Evolutionary conservation across 208 protist species (phyloP).

Genomic region (Acanthamoeba culbertsoni): DNA sequence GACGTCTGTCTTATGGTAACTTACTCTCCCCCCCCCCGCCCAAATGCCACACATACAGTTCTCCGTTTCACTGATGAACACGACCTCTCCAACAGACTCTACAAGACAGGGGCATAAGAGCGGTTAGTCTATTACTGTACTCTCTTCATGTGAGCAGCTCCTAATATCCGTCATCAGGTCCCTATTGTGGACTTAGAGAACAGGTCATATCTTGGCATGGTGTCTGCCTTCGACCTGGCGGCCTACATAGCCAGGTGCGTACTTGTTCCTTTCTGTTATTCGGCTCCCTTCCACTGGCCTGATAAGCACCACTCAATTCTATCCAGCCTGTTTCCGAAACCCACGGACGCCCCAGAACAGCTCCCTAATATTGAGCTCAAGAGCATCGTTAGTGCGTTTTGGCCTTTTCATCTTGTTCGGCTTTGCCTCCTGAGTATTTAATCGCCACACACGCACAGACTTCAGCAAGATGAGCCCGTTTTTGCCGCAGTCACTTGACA

Average conservation of each 20-base stretch:
- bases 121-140: not conserved
- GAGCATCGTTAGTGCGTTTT: constrained; percentile 32
- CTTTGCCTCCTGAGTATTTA: too few species aligned
- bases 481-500: constrained; percentile 9
- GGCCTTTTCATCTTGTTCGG: not conserved
- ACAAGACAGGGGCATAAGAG: not conserved
- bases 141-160: not conserved
- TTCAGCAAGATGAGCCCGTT: constrained; percentile 45
- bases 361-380: constrained; percentile 20
- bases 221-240: constrained; percentile 7
- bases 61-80: not conserved
- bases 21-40: not conserved
- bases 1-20: not conserved
- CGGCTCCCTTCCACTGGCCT: not conserved
- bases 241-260: constrained; percentile 21
- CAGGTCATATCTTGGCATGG: constrained; percentile 14
- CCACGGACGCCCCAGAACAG: not conserved
- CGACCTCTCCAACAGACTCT: not conserved
- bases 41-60: not conserved
- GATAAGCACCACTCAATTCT: not conserved
- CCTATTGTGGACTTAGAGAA: not conserved
- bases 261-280: not conserved
- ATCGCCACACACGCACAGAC: too few species aligned
- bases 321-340: constrained; percentile 24
- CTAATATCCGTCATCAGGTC: not conserved